Percentiles rank a stretch among this genome's conserved stretches.
Evolutionary conservation across 2,329 filamentous ascomycete species (phyloP).

Genomic region (Colletotrichum agaves): DNA sequence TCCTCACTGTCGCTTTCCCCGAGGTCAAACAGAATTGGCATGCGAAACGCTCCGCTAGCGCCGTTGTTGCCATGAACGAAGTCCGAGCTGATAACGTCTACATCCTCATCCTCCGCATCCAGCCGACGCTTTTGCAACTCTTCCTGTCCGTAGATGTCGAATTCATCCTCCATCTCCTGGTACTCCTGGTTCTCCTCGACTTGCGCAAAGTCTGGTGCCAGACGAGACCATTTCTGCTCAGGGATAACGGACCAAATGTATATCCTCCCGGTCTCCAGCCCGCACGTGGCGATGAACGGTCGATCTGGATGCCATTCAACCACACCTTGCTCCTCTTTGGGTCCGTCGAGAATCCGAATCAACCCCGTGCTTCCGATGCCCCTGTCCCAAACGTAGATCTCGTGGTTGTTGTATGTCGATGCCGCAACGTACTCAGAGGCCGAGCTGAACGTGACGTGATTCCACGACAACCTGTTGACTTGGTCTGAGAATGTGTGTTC

Average conservation of each 20-base stretch:
- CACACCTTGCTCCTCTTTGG: constrained; percentile 94
- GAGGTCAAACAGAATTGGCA: constrained; percentile 93
- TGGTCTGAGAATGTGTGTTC: constrained; percentile 99
- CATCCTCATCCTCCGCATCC: constrained; percentile 91
- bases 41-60: constrained; percentile 69
- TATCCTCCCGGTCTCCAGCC: constrained; percentile 90
- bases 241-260: constrained; percentile 97
- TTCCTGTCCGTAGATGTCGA: constrained; percentile 95
- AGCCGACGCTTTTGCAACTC: constrained; percentile 92
- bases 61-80: constrained; percentile 67
- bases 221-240: constrained; percentile 95
- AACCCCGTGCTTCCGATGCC: constrained; percentile 80
- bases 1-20: constrained; percentile 97
- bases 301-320: constrained; percentile 97
- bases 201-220: constrained; percentile 96
- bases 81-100: constrained; percentile 84
- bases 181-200: constrained; percentile 99
- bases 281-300: constrained; percentile 89
- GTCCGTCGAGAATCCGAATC: constrained; percentile 96
- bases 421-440: constrained; percentile 96
- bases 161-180: constrained; percentile 94
- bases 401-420: constrained; percentile 97
- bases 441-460: constrained; percentile 94
- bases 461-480: constrained; percentile 95
- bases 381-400: constrained; percentile 98